Evolutionary conservation across 108 stramenopile species (phyloP).

Genomic region (Thalassiosira profunda): DNA sequence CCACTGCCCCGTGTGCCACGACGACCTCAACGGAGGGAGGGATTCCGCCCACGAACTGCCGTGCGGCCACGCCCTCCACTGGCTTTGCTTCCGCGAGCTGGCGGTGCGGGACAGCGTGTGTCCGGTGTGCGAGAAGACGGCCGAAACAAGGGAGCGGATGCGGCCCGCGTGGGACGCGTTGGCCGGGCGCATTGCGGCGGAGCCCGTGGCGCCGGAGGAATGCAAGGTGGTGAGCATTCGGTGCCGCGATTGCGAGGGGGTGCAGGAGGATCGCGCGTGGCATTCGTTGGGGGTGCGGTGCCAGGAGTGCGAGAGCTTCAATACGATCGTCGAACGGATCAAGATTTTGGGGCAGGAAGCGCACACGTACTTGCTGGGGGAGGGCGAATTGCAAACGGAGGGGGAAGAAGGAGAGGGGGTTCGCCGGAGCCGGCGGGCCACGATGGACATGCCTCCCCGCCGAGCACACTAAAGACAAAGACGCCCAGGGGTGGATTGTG

Average conservation of each 20-base stretch:
- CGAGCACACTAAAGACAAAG: no score
- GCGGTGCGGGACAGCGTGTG: constrained; percentile 78
- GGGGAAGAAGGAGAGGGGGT: no score
- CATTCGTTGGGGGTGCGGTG: constrained; percentile 85
- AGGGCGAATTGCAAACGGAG: no score
- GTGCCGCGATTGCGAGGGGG: constrained; percentile 81
- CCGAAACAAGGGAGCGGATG: constrained; percentile 85
- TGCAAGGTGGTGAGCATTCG: constrained; percentile 78
- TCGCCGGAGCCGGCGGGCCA: constrained; percentile 4
- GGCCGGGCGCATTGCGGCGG: constrained; percentile 72
- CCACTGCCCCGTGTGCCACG: constrained; percentile 89
- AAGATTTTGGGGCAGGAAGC: constrained; percentile 84
- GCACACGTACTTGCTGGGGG: constrained; percentile 60
- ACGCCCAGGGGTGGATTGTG: no score
- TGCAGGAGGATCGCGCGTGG: constrained; percentile 73
- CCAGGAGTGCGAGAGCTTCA: constrained; percentile 71
- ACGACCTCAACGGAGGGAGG: constrained; percentile 81
- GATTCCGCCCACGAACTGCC: constrained; percentile 85
- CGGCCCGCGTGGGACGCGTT: constrained; percentile 81
- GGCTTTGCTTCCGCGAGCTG: constrained; percentile 83
- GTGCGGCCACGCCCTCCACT: constrained; percentile 90
- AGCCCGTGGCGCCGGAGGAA: constrained; percentile 81
- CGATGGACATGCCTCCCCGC: not conserved
- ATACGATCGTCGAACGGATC: constrained; percentile 78
- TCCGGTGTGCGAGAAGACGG: constrained; percentile 91